A percentile compares a stretch with the other conserved stretches of the same genome.
Evolutionary conservation across 176 grass and related monocot genomes (phyloP).

Genomic region (Echinochloa phyllopogon): DNA sequence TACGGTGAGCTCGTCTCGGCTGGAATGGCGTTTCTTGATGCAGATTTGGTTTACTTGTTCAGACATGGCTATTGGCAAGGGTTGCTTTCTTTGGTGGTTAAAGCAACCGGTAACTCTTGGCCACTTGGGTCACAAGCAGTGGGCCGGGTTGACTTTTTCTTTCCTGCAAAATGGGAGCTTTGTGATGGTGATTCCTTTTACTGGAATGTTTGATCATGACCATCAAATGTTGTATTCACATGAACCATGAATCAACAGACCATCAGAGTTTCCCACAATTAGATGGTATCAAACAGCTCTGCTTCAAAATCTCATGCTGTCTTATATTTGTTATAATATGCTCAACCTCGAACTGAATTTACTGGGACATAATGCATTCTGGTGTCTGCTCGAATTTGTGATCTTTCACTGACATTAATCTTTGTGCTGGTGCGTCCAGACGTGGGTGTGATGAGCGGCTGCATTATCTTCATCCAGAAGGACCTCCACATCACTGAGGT

Average conservation of each 20-base stretch:
- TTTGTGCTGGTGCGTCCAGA: slow-evolving; percentile 34
- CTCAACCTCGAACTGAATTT: neutral
- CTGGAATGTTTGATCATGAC: no score
- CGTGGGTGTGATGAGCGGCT: slow-evolving; percentile 80
- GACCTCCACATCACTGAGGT: slow-evolving; percentile 71
- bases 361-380: neutral
- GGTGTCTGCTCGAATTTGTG: neutral
- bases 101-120: neutral
- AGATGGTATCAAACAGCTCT: neutral
- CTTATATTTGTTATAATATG: neutral
- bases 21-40: slow-evolving; percentile 4
- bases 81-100: neutral
- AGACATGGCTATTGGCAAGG: neutral
- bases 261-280: neutral
- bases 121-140: neutral
- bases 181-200: neutral
- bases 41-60: slow-evolving; percentile 14
- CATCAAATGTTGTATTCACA: neutral
- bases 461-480: slow-evolving; percentile 81
- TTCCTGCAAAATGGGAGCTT: neutral
- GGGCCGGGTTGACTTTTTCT: neutral
- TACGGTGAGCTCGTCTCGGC: slow-evolving; percentile 59
- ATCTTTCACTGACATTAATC: neutral
- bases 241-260: neutral
- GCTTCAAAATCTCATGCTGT: neutral